These are phyloP conservation scores for Platanthera zijinensis DNA, from an alignment of 106 monocot genomes.

Conservation along the genomic window DNA sequence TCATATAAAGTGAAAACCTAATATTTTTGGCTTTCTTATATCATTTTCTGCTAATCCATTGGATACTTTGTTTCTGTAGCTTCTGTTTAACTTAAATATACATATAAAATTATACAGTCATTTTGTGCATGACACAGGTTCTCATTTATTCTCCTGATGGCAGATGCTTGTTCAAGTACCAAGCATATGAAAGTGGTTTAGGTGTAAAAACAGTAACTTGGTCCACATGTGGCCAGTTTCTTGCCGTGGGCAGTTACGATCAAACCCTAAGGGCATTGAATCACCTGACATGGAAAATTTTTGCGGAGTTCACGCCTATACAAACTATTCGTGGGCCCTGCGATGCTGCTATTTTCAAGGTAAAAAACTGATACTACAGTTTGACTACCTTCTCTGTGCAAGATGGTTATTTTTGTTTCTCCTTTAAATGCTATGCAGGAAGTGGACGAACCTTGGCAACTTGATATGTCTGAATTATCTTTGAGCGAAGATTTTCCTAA, in stretches of 20 bases:
- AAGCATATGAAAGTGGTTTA: conserved; percentile 92
- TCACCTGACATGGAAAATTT: conserved; percentile 89
- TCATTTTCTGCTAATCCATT: not conserved
- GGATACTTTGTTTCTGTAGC: not conserved
- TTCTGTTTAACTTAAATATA: not conserved
- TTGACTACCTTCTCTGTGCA: not conserved
- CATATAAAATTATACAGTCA: conserved; percentile 8
- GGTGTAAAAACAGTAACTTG: conserved; percentile 94
- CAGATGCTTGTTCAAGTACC: conserved; percentile 92
- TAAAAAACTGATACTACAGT: conserved; percentile 6
- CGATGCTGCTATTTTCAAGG: conserved; percentile 70
- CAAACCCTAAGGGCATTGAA: conserved; percentile 72
- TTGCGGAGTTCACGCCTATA: conserved; percentile 78
- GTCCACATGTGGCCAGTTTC: conserved; percentile 97
- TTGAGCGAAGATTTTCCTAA: conserved; percentile 42
- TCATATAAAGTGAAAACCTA: not conserved
- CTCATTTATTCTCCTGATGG: conserved; percentile 99
- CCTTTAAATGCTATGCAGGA: conserved; percentile 42
- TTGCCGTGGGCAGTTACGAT: conserved; percentile 94
- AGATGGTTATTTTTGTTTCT: not conserved
- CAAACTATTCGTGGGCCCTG: conserved; percentile 57
- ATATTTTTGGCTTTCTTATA: not conserved
- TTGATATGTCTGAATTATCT: conserved; percentile 75
- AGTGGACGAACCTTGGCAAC: conserved; percentile 76
- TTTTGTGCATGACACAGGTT: conserved; percentile 47